A percentile compares a stretch with the other conserved stretches of the same genome.
phyloP scores from a whole-genome alignment of 257 asterid genomes.

The Ophiorrhiza pumila region DNA sequence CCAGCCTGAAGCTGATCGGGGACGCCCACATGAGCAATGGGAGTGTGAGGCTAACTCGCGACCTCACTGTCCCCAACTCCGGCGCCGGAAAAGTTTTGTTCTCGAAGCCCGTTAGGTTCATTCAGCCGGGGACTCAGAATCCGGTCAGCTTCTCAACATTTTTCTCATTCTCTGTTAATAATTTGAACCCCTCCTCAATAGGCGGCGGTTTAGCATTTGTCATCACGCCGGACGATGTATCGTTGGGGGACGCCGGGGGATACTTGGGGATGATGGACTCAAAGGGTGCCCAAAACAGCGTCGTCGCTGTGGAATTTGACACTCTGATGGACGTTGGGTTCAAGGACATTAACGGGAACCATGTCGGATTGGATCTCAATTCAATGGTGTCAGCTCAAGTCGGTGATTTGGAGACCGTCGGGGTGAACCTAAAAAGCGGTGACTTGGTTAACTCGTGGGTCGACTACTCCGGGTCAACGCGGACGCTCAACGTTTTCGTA shows the following conservation, averaged over 20 bases:
- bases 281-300: conserved; percentile 39
- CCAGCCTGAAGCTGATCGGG: conserved; percentile 68
- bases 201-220: conserved; percentile 86
- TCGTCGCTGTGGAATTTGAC: conserved; percentile 73
- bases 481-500: conserved; percentile 43
- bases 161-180: conserved; percentile 66
- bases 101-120: conserved; percentile 57
- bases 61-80: conserved; percentile 65
- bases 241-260: conserved; percentile 71
- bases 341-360: conserved; percentile 67
- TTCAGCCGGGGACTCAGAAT: conserved; percentile 39
- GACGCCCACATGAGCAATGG: conserved; percentile 79
- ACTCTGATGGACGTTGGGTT: conserved; percentile 78
- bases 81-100: conserved; percentile 72
- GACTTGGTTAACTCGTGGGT: conserved; percentile 74
- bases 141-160: conserved; percentile 66
- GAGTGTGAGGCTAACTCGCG: conserved; percentile 61
- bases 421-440: conserved; percentile 74
- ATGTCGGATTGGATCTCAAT: conserved; percentile 74
- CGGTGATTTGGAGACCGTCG: conserved; percentile 47
- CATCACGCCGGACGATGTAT: conserved; percentile 56
- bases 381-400: conserved; percentile 59
- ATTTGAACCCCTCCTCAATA: conserved; percentile 69
- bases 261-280: conserved; percentile 55
- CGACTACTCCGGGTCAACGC: conserved; percentile 58